Conservation (phyloP, 164 flowering plant genomes). For the Platanus orientalis region DNA sequence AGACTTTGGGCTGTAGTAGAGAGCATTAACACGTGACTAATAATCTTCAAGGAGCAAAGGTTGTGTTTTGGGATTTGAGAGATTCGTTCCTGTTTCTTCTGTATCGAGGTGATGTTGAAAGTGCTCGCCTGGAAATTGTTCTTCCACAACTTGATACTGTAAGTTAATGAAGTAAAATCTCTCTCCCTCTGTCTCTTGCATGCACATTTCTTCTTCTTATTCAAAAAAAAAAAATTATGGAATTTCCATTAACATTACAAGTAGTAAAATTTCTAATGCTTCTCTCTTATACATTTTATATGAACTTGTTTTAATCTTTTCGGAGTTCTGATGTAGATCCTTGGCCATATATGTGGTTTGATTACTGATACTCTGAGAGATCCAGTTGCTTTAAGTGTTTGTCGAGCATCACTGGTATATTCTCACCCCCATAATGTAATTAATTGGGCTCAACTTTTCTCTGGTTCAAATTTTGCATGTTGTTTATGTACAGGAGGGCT, state of each 20-base stretch:
- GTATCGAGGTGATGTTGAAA: constrained; percentile 63
- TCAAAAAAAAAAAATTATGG: no score
- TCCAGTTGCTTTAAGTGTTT: constrained; percentile 60
- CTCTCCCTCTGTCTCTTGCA: not conserved
- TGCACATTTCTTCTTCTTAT: no score
- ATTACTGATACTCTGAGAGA: constrained; percentile 61
- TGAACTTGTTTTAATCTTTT: constrained; percentile 1
- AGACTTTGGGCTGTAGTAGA: constrained; percentile 2
- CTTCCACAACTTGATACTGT: constrained; percentile 65
- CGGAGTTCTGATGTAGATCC: constrained; percentile 40
- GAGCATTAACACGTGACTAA: not conserved
- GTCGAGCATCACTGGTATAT: constrained; percentile 56
- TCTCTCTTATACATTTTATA: no score
- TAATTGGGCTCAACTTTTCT: not conserved
- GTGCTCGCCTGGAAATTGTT: constrained; percentile 58
- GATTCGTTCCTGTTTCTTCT: constrained; percentile 47
- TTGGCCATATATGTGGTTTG: constrained; percentile 51
- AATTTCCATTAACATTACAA: no score
- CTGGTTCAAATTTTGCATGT: constrained; percentile 6
- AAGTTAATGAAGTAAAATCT: constrained; percentile 25
- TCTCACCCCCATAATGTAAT: constrained; percentile 10
- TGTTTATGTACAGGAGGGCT: constrained; percentile 49
- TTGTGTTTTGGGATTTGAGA: constrained; percentile 78
- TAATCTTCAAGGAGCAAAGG: constrained; percentile 51
- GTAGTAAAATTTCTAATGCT: no score